Evolutionary conservation across 148 eudicot species (phyloP), one percentile per base, ranked within the genome.

Genomic region (Vaccinium darrowii): DNA sequence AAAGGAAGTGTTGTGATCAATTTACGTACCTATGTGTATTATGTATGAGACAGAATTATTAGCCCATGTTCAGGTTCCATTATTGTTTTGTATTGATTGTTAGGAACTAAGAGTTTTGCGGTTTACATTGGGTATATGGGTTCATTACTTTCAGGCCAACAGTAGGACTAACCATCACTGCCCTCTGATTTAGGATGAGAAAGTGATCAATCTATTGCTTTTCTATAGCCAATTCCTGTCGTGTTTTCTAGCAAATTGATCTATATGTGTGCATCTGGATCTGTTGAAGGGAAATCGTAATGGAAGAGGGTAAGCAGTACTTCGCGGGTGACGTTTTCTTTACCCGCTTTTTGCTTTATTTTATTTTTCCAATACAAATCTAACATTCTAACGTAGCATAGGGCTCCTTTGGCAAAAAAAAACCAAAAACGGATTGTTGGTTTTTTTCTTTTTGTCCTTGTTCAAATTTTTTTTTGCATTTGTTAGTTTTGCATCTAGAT

Each of bases 1-100:
- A 84, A 96, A 96, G 84, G 99, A 94, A 90, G 99, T 94, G 19
- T 86, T 95, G 74, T 96, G 89, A 95, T 90, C 83, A 81, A 16
- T 23, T 83, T 81, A 76, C 79, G 30, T 78, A 49, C 13, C 27
- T 7, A 60, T 16, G 25, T 65, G 5, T 69, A 63, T 6, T n/a
- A 5, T 62, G 43, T 21, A 13, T 23, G 54, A 23, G 76, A 63
- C 27, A 43, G 50, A 50, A 23, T n/a, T 60, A 57, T 7, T 16
- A 13, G 49, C 71, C 1, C 50, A 9, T 60, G 54, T 58, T 36
- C 47, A 79, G 63, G 30, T 79, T 54, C 53, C n/a, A 3, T 43
- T 56, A 25, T 13, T 79, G 63, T 27, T 53, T 39, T 73, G 77
- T 36, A 36, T 36, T 39, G 50, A 33, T 73, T 19, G 23, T 36